Percentiles rank a stretch among this genome's conserved stretches.
phyloP scores from a whole-genome alignment of 257 asterid species.

The Anisodus tanguticus region DNA sequence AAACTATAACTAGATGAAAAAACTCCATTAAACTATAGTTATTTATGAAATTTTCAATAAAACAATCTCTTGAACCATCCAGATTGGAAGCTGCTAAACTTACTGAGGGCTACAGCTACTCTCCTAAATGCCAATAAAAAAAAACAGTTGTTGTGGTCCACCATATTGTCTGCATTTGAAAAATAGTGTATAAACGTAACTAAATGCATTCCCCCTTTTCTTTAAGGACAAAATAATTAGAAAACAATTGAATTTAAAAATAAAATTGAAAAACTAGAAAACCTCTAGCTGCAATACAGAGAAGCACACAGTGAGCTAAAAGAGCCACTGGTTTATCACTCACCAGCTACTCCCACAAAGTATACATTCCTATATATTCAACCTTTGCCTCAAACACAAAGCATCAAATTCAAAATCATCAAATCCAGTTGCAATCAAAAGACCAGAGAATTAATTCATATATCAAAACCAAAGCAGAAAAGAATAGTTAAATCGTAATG shows the following conservation, averaged over 20 bases:
- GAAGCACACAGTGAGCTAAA: not conserved
- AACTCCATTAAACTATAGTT: too few relatives aligned
- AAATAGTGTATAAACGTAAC: not conserved
- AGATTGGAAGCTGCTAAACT: not conserved
- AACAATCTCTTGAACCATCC: not conserved
- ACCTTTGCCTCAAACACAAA: not conserved
- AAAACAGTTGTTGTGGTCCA: not conserved
- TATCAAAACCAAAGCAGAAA: not conserved
- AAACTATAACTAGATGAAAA: too few relatives aligned
- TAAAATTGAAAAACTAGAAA: not conserved
- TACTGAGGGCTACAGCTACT: not conserved
- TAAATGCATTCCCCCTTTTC: not conserved
- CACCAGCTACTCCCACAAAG: not conserved
- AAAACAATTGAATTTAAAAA: not conserved
- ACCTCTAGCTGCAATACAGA: conserved; percentile 13
- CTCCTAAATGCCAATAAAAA: not conserved
- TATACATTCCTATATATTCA: not conserved
- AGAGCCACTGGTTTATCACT: not conserved
- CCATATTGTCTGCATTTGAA: not conserved
- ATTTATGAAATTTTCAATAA: not conserved
- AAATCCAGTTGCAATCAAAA: not conserved
- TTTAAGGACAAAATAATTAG: not conserved
- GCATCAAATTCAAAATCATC: not conserved
- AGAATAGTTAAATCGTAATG: not conserved
- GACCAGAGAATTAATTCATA: not conserved